Conservation (phyloP, 768 basidiomycete genomes). For the Lactarius quietus region DNA sequence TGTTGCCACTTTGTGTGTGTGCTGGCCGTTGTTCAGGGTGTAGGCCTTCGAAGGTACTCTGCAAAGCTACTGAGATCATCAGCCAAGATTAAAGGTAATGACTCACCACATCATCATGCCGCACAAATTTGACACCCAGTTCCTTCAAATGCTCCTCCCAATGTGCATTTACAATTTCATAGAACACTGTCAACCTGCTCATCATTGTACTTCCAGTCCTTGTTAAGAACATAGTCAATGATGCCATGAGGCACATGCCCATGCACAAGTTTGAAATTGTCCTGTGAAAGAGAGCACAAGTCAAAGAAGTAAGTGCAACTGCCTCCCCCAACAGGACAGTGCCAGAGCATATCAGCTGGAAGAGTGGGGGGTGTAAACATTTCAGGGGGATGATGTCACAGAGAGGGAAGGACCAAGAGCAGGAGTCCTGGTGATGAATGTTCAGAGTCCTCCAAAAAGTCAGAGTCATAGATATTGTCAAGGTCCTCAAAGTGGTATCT, state of each 20-base stretch:
- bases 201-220: conserved; percentile 13
- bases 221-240: background rate
- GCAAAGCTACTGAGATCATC: background rate
- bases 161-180: conserved; percentile 30
- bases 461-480: conserved; percentile 44
- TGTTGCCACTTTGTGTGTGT: conserved; percentile 6
- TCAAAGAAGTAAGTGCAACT: conserved; percentile 46
- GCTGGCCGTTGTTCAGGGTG: conserved; percentile 12
- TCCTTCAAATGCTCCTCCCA: conserved; percentile 26
- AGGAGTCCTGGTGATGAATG: conserved; percentile 27
- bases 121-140: conserved; percentile 23
- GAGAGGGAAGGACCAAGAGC: background rate
- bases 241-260: background rate
- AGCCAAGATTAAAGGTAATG: background rate
- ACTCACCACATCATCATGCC: conserved; percentile 4
- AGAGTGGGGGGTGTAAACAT: conserved; percentile 39
- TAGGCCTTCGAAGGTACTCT: conserved; percentile 18
- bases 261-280: conserved; percentile 32
- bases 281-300: conserved; percentile 40
- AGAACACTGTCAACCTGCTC: conserved; percentile 16
- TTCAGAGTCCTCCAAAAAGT: conserved; percentile 50
- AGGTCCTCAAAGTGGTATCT: background rate
- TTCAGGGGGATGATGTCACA: conserved; percentile 37
- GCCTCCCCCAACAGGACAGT: conserved; percentile 40
- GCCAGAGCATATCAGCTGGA: conserved; percentile 47